Conservation (phyloP, 805 yeast species). For the Candida ulmi region DNA sequence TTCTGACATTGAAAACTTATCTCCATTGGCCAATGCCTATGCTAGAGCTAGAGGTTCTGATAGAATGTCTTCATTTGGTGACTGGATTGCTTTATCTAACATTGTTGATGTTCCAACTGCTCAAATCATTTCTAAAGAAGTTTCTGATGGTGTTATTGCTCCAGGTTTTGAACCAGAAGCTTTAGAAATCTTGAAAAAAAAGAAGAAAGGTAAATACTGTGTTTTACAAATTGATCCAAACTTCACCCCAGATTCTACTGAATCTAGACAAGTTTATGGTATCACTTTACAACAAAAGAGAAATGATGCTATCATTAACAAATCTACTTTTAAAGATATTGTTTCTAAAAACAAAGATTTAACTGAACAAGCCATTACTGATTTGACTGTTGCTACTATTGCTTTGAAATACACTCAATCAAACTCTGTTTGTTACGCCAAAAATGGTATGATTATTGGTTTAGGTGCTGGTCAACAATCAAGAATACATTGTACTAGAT, state of each 20-base stretch:
- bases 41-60: slow-evolving; percentile 99
- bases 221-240: slow-evolving; percentile 94
- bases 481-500: slow-evolving; percentile 97
- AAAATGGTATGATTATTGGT: slow-evolving; percentile 98
- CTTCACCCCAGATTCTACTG: slow-evolving; percentile 73
- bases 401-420: slow-evolving; percentile 97
- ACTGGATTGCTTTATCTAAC: slow-evolving; percentile 94
- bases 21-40: slow-evolving; percentile 96
- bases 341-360: slow-evolving; percentile 81
- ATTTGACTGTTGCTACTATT: slow-evolving; percentile 94
- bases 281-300: slow-evolving; percentile 93
- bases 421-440: slow-evolving; percentile 97
- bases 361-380: slow-evolving; percentile 89
- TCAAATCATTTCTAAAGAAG: slow-evolving; percentile 94
- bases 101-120: slow-evolving; percentile 96
- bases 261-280: slow-evolving; percentile 95
- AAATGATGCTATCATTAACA: slow-evolving; percentile 93
- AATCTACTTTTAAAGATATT: slow-evolving; percentile 85
- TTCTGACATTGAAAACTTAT: slow-evolving; percentile 86
- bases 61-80: slow-evolving; percentile 99
- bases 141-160: slow-evolving; percentile 97
- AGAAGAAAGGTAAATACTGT: slow-evolving; percentile 97
- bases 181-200: slow-evolving; percentile 76
- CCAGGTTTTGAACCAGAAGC: slow-evolving; percentile 96
- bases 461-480: slow-evolving; percentile 99